Conservation (phyloP, 2,329 filamentous ascomycete species). For the Xylaria digitata region DNA sequence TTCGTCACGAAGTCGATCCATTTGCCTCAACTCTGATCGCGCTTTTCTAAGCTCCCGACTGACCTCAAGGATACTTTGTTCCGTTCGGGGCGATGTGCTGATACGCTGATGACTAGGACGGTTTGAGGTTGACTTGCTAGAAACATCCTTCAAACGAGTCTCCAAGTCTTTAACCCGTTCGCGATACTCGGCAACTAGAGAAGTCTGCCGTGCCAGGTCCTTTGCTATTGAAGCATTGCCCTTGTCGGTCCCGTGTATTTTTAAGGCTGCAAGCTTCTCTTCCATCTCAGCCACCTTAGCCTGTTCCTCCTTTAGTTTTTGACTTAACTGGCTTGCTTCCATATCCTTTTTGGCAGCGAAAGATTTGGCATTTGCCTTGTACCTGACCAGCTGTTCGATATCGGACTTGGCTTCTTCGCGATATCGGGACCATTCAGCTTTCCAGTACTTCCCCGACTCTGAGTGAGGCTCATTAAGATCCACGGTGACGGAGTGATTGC, state of each 20-base stretch:
- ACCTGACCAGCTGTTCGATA: slow-evolving; percentile 81
- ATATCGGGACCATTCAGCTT: slow-evolving; percentile 79
- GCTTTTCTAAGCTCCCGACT: slow-evolving; percentile 66
- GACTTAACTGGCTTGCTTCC: slow-evolving; percentile 73
- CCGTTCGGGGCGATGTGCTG: slow-evolving; percentile 61
- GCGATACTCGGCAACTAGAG: slow-evolving; percentile 67
- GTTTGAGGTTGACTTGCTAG: slow-evolving; percentile 51
- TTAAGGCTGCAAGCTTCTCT: slow-evolving; percentile 61
- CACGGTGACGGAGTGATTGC: slow-evolving; percentile 72
- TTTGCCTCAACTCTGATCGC: slow-evolving; percentile 64
- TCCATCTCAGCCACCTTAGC: slow-evolving; percentile 74
- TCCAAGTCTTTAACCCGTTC: slow-evolving; percentile 70
- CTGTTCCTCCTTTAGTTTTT: slow-evolving; percentile 75
- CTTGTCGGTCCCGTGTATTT: slow-evolving; percentile 54
- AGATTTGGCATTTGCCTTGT: slow-evolving; percentile 82
- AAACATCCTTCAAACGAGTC: slow-evolving; percentile 58
- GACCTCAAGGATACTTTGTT: slow-evolving; percentile 63
- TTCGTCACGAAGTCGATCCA: slow-evolving; percentile 64
- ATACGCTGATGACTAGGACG: slow-evolving; percentile 52
- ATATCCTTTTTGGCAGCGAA: slow-evolving; percentile 82
- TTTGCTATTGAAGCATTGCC: slow-evolving; percentile 62
- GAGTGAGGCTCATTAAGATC: slow-evolving; percentile 80
- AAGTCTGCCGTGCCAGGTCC: slow-evolving; percentile 68
- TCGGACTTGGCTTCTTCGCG: slow-evolving; percentile 77
- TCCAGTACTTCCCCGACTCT: slow-evolving; percentile 83